Conservation (phyloP, 2,329 filamentous ascomycete genomes). For the Grosmannia clavigera region DNA sequence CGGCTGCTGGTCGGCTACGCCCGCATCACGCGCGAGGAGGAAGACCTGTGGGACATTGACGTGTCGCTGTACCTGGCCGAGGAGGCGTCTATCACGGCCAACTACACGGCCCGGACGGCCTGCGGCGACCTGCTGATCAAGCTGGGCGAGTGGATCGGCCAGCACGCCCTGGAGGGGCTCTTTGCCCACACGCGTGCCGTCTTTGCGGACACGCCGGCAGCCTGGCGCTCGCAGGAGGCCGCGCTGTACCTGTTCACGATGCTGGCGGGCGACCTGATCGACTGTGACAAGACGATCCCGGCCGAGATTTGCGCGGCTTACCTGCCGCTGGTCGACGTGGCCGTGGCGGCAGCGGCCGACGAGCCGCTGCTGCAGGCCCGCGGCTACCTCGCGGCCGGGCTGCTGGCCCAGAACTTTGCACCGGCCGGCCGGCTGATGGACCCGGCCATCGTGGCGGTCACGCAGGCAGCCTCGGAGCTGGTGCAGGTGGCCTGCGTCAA, state of each 20-base stretch:
- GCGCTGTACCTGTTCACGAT: slow-evolving; percentile 77
- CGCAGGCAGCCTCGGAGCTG: slow-evolving; percentile 42
- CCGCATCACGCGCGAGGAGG: slow-evolving; percentile 83
- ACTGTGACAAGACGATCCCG: slow-evolving; percentile 60
- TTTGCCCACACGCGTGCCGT: slow-evolving; percentile 63
- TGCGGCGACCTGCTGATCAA: slow-evolving; percentile 89
- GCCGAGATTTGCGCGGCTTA: slow-evolving; percentile 59
- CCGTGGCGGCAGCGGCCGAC: slow-evolving; percentile 50
- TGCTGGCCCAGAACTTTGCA: slow-evolving; percentile 57
- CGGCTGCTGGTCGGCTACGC: slow-evolving; percentile 74
- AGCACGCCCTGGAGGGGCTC: slow-evolving; percentile 64
- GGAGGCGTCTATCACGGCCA: slow-evolving; percentile 86
- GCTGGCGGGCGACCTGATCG: slow-evolving; percentile 70
- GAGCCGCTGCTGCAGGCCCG: slow-evolving; percentile 70
- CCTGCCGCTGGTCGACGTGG: slow-evolving; percentile 67
- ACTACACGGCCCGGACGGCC: slow-evolving; percentile 89
- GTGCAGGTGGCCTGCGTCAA: slow-evolving; percentile 20
- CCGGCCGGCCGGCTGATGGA: slow-evolving; percentile 56
- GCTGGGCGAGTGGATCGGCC: slow-evolving; percentile 76
- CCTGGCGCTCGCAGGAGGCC: slow-evolving; percentile 60
- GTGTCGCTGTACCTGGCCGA: slow-evolving; percentile 92
- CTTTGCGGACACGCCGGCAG: slow-evolving; percentile 32
- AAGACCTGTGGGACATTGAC: slow-evolving; percentile 93
- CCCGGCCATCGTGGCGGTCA: slow-evolving; percentile 62
- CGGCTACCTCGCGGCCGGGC: slow-evolving; percentile 76